These are phyloP conservation scores for Amanita phalloides DNA, from an alignment of 768 basidiomycete species.

Conservation along the genomic window DNA sequence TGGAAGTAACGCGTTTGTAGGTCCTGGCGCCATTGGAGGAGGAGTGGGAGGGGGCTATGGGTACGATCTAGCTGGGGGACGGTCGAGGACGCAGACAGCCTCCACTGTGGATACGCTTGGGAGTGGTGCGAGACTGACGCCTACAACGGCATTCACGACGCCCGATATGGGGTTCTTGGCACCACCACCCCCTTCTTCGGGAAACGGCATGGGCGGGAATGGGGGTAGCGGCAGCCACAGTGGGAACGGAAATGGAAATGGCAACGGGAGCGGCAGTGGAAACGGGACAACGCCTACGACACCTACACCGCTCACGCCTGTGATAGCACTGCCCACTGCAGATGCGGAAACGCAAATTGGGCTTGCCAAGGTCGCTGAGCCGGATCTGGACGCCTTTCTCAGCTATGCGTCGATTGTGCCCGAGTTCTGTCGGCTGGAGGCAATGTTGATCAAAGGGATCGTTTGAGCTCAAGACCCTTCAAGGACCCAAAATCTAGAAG, in stretches of 20 bases:
- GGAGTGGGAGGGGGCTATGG: not conserved
- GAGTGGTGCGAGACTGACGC: slow-evolving; percentile 16
- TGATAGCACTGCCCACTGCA: slow-evolving; percentile 58
- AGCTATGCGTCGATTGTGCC: slow-evolving; percentile 79
- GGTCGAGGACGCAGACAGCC: slow-evolving; percentile 46
- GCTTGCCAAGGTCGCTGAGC: slow-evolving; percentile 72
- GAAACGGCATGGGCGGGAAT: slow-evolving; percentile 7
- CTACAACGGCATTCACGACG: slow-evolving; percentile 48
- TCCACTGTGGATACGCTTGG: slow-evolving; percentile 26
- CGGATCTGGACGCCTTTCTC: slow-evolving; percentile 78
- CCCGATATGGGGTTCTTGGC: slow-evolving; percentile 38
- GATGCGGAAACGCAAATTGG: slow-evolving; percentile 70
- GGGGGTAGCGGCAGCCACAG: slow-evolving; percentile 13
- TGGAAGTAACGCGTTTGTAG: slow-evolving; percentile 27
- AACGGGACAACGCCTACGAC: slow-evolving; percentile 30
- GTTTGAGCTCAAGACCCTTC: slow-evolving; percentile 18
- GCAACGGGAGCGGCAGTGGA: slow-evolving; percentile 20
- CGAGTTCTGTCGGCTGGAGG: slow-evolving; percentile 73
- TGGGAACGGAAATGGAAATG: slow-evolving; percentile 10
- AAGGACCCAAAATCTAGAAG: not conserved
- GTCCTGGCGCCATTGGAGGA: slow-evolving; percentile 17
- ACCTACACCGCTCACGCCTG: slow-evolving; percentile 54
- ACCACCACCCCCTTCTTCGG: slow-evolving; percentile 7
- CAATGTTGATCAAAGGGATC: slow-evolving; percentile 61
- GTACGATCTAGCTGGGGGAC: slow-evolving; percentile 15